These are phyloP conservation scores for Tolypocladium ovalisporum DNA, from an alignment of 2,329 filamentous ascomycete genomes.

Conservation along the genomic window DNA sequence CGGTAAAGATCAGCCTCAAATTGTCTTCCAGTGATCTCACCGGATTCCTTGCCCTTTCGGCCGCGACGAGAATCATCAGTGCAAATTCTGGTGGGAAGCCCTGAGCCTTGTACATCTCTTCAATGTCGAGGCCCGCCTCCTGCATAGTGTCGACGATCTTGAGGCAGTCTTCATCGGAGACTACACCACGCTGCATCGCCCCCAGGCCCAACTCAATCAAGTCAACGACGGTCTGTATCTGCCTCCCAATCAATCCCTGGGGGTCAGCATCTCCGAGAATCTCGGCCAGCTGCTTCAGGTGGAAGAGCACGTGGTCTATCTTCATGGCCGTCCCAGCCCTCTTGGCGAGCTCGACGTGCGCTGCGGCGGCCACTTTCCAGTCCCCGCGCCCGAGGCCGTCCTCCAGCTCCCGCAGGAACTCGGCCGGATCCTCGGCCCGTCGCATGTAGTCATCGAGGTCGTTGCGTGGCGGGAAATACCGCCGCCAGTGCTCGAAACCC, in stretches of 20 bases:
- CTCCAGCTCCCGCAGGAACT: not conserved
- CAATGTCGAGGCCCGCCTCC: not conserved
- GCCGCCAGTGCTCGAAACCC: not conserved
- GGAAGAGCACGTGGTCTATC: not conserved
- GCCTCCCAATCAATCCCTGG: not conserved
- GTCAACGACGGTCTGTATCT: not conserved
- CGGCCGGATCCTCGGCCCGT: not conserved
- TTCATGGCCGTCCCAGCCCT: not conserved
- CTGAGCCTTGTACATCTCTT: not conserved
- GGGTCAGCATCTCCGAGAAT: not conserved
- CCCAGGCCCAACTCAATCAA: not conserved
- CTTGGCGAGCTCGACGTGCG: not conserved
- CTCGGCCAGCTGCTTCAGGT: not conserved
- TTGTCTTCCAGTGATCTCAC: not conserved
- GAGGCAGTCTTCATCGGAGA: not conserved
- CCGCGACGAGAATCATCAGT: not conserved
- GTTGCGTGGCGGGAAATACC: not conserved
- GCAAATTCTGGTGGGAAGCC: not conserved
- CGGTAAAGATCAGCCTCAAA: not conserved
- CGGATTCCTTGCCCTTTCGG: not conserved
- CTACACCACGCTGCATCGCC: not conserved
- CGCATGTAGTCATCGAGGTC: not conserved
- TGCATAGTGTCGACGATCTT: not conserved
- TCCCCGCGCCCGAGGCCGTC: not conserved
- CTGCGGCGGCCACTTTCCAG: not conserved